phyloP scores from a whole-genome alignment of 2,329 filamentous ascomycete species.

The Alternaria longipes region DNA sequence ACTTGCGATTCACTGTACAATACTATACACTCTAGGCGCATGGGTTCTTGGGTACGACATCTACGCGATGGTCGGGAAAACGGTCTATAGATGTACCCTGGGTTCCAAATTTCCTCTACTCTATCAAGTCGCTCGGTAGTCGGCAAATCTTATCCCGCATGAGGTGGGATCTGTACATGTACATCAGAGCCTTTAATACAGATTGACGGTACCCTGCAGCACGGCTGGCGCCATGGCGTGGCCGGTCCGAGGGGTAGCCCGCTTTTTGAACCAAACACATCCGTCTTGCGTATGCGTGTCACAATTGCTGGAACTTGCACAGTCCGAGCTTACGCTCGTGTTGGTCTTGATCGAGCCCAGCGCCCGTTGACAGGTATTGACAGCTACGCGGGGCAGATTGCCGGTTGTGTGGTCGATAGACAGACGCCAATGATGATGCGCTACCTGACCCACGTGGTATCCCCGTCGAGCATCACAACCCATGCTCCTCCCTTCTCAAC shows the following conservation, averaged over 20 bases:
- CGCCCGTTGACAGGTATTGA: conserved; percentile 19
- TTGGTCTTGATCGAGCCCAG: conserved; percentile 3
- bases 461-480: conserved; percentile 19
- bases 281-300: conserved; percentile 26
- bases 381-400: conserved; percentile 19
- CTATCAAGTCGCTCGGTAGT: conserved; percentile 25
- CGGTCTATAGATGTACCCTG: not conserved
- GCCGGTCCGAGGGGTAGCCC: conserved; percentile 7
- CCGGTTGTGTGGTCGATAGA: conserved; percentile 9
- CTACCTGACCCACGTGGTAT: conserved; percentile 35
- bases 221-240: conserved; percentile 25
- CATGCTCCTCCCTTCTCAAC: conserved; percentile 19
- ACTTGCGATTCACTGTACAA: conserved; percentile 40
- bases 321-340: conserved; percentile 6
- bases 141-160: conserved; percentile 21
- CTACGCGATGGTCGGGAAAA: conserved; percentile 18
- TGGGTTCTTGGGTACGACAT: conserved; percentile 27
- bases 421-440: conserved; percentile 34
- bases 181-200: conserved; percentile 25
- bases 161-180: conserved; percentile 29
- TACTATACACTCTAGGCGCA: conserved; percentile 41
- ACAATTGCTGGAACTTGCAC: conserved; percentile 19
- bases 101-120: conserved; percentile 27
- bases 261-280: conserved; percentile 16
- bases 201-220: conserved; percentile 18